phyloP scores from a whole-genome alignment of 768 basidiomycete genomes.

The Boletus eberwhitei region DNA sequence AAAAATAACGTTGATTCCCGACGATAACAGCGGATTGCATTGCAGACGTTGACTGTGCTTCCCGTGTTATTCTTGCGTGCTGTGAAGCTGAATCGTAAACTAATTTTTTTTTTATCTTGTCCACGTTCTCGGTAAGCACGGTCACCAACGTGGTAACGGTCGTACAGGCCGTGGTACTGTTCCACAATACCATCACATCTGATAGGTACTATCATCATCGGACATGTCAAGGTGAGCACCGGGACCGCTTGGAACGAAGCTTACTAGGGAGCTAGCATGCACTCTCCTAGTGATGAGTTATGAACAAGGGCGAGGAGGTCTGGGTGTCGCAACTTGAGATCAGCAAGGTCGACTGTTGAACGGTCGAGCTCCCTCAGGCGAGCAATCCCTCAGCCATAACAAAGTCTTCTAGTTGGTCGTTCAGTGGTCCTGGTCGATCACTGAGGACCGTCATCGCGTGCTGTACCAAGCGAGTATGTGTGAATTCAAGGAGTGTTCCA shows the following conservation, averaged over 20 bases:
- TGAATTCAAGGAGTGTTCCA: neutral
- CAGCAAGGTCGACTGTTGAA: neutral
- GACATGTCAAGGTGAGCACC: constrained; percentile 2
- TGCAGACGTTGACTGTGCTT: neutral
- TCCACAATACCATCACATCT: neutral
- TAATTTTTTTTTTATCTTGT: neutral
- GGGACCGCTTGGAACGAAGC: neutral
- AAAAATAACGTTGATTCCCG: neutral
- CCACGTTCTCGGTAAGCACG: neutral
- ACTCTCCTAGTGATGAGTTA: neutral
- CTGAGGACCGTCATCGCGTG: neutral
- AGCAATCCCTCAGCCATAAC: neutral
- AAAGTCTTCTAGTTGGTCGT: neutral
- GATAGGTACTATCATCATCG: neutral
- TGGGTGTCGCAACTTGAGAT: neutral
- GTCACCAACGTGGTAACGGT: neutral
- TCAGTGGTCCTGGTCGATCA: neutral
- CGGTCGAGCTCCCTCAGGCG: neutral
- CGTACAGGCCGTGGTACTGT: neutral
- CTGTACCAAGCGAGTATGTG: neutral
- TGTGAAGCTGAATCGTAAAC: neutral
- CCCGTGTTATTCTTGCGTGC: constrained; percentile 1
- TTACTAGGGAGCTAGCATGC: neutral
- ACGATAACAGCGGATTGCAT: neutral
- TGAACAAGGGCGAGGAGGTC: neutral